Evolutionary conservation across 768 basidiomycete genomes (phyloP).

Genomic region (Sporobolomyces phaffii): DNA sequence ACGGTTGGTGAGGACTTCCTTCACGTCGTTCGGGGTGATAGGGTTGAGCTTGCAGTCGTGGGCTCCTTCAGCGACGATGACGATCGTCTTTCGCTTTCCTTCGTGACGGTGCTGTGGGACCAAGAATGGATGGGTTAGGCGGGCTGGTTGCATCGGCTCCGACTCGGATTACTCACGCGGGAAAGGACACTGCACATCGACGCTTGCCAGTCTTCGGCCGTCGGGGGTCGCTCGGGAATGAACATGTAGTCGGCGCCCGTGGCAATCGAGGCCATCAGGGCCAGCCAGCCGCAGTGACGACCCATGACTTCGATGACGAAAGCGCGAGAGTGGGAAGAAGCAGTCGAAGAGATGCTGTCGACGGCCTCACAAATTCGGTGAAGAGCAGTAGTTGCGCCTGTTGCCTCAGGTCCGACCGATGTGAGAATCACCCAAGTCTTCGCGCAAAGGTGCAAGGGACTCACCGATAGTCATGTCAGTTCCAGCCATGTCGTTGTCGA

Average conservation of each 20-base stretch:
- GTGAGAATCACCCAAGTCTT: no score
- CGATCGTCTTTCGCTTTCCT: slow-evolving; percentile 96
- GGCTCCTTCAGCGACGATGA: slow-evolving; percentile 96
- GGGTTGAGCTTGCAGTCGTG: slow-evolving; percentile 79
- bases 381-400: slow-evolving; percentile 74
- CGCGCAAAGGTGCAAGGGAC: background rate
- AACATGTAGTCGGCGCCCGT: slow-evolving; percentile 93
- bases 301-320: slow-evolving; percentile 99
- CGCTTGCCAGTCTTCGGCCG: slow-evolving; percentile 73
- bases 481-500: slow-evolving; percentile 98
- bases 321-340: slow-evolving; percentile 88
- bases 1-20: slow-evolving; percentile 74
- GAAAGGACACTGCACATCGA: slow-evolving; percentile 81
- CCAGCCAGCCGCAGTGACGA: slow-evolving; percentile 98
- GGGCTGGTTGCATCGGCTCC: background rate
- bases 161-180: slow-evolving; percentile 60
- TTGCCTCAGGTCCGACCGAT: background rate
- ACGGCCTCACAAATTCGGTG: slow-evolving; percentile 96
- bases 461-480: slow-evolving; percentile 90
- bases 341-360: slow-evolving; percentile 96
- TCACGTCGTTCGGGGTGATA: slow-evolving; percentile 86
- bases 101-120: slow-evolving; percentile 71
- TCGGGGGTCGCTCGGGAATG: slow-evolving; percentile 88
- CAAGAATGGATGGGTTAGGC: background rate
- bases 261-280: slow-evolving; percentile 85